These are phyloP conservation scores for Oryza punctata DNA, from an alignment of 176 grass and related monocot species.

Conservation along the genomic window DNA sequence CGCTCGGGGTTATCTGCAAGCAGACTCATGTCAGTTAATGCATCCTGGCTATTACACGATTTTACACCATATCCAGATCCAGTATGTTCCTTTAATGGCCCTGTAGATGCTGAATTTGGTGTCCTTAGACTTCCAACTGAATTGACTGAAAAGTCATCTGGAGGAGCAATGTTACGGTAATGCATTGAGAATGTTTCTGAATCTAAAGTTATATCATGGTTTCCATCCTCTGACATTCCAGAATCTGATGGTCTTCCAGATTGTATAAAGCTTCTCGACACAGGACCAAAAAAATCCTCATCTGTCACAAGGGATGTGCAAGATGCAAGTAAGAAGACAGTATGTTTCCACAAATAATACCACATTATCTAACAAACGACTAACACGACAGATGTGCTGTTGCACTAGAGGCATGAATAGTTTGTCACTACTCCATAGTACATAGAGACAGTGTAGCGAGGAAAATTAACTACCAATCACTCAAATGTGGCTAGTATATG, in stretches of 20 bases:
- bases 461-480: background rate
- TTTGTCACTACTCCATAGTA: background rate
- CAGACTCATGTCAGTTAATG: slow-evolving; percentile 69
- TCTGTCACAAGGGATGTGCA: slow-evolving; percentile 46
- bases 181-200: slow-evolving; percentile 82
- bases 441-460: background rate
- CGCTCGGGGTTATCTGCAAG: slow-evolving; percentile 29
- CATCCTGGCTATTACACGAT: slow-evolving; percentile 25
- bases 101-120: slow-evolving; percentile 28
- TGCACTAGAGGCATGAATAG: slow-evolving; percentile 8
- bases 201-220: slow-evolving; percentile 88
- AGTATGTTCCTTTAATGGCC: slow-evolving; percentile 24
- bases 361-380: slow-evolving; percentile 9
- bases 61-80: slow-evolving; percentile 51
- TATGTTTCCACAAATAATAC: background rate
- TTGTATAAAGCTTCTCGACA: slow-evolving; percentile 84
- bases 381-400: slow-evolving; percentile 14
- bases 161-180: slow-evolving; percentile 60
- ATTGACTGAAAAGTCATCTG: slow-evolving; percentile 61
- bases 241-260: slow-evolving; percentile 68
- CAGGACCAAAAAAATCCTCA: slow-evolving; percentile 89
- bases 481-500: slow-evolving; percentile 7
- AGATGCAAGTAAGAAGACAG: slow-evolving; percentile 27
- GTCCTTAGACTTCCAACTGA: slow-evolving; percentile 65
- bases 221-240: slow-evolving; percentile 74